phyloP scores from a whole-genome alignment of 495 filamentous ascomycete species.

The Penicillium waksmanii region DNA sequence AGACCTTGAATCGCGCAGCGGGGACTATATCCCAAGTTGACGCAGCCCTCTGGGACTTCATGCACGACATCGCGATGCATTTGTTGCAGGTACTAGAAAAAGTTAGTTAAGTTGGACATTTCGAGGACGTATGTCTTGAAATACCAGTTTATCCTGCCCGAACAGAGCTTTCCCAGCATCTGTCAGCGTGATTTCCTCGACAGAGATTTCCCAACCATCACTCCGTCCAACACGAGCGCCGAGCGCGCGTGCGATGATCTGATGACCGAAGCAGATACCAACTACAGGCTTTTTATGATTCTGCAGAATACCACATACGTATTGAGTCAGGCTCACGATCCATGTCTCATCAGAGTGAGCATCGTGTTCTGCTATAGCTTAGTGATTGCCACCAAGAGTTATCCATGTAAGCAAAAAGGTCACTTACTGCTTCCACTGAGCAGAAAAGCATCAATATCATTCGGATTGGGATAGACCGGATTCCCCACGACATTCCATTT shows the following conservation, averaged over 20 bases:
- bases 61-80: constrained; percentile 85
- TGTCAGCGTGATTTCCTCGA: constrained; percentile 67
- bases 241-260: constrained; percentile 80
- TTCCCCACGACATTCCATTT: constrained; percentile 66
- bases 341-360: constrained; percentile 68
- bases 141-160: constrained; percentile 63
- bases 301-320: constrained; percentile 54
- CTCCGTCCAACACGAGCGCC: constrained; percentile 65
- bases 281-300: constrained; percentile 65
- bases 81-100: constrained; percentile 68
- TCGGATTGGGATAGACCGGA: constrained; percentile 61
- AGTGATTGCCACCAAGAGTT: background rate
- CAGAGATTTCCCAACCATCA: constrained; percentile 79
- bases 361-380: constrained; percentile 45
- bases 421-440: constrained; percentile 69
- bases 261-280: constrained; percentile 91
- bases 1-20: constrained; percentile 76
- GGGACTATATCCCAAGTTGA: constrained; percentile 63
- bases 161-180: constrained; percentile 70
- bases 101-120: constrained; percentile 8
- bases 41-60: constrained; percentile 62
- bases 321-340: constrained; percentile 73
- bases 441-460: constrained; percentile 73
- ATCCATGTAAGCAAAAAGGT: background rate
- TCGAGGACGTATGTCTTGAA: constrained; percentile 11